Percentiles rank a stretch among this genome's conserved stretches.
phyloP scores from a whole-genome alignment of 1,139 yeast species.

The Zhuliangozyma blackwelliae region DNA sequence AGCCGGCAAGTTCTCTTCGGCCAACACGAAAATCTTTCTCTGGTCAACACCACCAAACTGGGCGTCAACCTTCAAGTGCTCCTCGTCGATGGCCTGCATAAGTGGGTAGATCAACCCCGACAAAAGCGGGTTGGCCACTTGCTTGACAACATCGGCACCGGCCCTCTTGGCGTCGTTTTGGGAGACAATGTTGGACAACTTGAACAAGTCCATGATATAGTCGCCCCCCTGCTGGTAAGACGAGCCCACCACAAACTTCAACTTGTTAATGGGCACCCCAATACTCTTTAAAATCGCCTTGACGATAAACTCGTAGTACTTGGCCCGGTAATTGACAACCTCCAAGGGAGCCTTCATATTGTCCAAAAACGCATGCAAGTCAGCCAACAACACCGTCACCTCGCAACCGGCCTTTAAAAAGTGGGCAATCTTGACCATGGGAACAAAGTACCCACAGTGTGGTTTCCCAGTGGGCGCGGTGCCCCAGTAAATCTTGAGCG shows the following conservation, averaged over 20 bases:
- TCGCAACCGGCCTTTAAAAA: conserved; percentile 95
- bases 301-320: conserved; percentile 78
- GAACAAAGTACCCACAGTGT: conserved; percentile 97
- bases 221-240: conserved; percentile 75
- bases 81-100: conserved; percentile 98
- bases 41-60: conserved; percentile 99
- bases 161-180: conserved; percentile 98
- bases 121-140: conserved; percentile 87
- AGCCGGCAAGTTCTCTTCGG: conserved; percentile 86
- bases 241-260: conserved; percentile 81
- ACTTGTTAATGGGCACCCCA: conserved; percentile 86
- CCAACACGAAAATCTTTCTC: conserved; percentile 94
- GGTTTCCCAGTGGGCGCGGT: conserved; percentile 83
- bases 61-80: conserved; percentile 81
- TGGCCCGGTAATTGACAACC: conserved; percentile 82
- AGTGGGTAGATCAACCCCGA: conserved; percentile 95
- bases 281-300: conserved; percentile 82
- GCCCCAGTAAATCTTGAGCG: conserved; percentile 92
- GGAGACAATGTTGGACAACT: conserved; percentile 74
- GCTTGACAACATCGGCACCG: conserved; percentile 99
- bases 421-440: conserved; percentile 95
- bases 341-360: conserved; percentile 98
- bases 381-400: conserved; percentile 91
- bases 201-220: conserved; percentile 86
- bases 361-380: conserved; percentile 93